A percentile compares a stretch with the other conserved stretches of the same genome.
Evolutionary conservation across 805 yeast genomes (phyloP).

Genomic region (Cyberlindnera amylophila): DNA sequence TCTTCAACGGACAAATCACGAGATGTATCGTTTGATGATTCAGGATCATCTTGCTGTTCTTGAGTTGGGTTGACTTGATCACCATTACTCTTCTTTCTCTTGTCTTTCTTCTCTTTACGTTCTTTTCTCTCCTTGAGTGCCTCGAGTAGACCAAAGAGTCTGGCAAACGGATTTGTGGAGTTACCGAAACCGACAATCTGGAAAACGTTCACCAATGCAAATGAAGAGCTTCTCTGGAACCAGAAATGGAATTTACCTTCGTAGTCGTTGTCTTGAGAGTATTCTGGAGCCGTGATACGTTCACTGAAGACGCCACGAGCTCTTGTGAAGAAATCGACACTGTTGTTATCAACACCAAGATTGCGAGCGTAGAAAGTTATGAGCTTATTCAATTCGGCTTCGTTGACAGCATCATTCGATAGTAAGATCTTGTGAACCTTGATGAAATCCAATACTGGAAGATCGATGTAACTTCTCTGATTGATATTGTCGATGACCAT

Average conservation of each 20-base stretch:
- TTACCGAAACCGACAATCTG: slow-evolving; percentile 79
- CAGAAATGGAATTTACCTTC: slow-evolving; percentile 51
- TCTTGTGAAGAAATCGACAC: slow-evolving; percentile 50
- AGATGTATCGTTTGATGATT: slow-evolving; percentile 2
- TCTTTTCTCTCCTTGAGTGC: slow-evolving; percentile 69
- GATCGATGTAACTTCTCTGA: slow-evolving; percentile 45
- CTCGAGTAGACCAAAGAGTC: slow-evolving; percentile 66
- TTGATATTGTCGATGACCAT: slow-evolving; percentile 76
- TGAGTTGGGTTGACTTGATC: not conserved
- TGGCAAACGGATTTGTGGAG: slow-evolving; percentile 70
- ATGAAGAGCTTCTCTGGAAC: slow-evolving; percentile 71
- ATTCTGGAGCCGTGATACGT: slow-evolving; percentile 12
- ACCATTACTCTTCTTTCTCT: slow-evolving; percentile 23
- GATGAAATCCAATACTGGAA: slow-evolving; percentile 29
- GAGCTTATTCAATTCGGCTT: slow-evolving; percentile 51
- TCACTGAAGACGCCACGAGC: slow-evolving; percentile 13
- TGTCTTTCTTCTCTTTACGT: slow-evolving; percentile 62
- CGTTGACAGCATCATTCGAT: slow-evolving; percentile 20
- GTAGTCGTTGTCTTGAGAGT: slow-evolving; percentile 22
- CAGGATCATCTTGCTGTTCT: slow-evolving; percentile 3
- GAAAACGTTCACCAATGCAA: slow-evolving; percentile 71
- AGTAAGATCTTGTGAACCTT: slow-evolving; percentile 26
- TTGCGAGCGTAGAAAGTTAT: slow-evolving; percentile 59
- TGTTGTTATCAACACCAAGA: slow-evolving; percentile 64
- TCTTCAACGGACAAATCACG: slow-evolving; percentile 18